Evolutionary conservation across 1,284 basidiomycete genomes (phyloP).

Genomic region (Pholiota adiposa): DNA sequence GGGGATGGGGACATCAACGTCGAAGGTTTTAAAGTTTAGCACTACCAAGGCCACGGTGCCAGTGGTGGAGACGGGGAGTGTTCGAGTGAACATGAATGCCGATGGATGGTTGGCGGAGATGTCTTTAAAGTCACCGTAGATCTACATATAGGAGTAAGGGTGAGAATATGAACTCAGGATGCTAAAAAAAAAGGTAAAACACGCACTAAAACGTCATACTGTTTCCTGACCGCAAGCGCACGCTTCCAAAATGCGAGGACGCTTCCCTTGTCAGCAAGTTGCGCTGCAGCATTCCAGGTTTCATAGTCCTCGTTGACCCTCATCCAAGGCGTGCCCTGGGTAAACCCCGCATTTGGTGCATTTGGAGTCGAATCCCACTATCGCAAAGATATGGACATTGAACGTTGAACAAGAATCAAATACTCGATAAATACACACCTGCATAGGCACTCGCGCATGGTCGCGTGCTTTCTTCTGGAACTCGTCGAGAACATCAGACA

Average conservation of each 20-base stretch:
- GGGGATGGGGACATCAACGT: conserved; percentile 47
- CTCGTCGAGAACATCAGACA: conserved; percentile 58
- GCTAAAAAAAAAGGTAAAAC: not conserved
- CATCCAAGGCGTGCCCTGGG: conserved; percentile 75
- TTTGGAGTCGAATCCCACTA: conserved; percentile 65
- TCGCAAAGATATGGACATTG: not conserved
- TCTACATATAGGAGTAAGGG: too few species aligned
- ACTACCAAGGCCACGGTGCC: conserved; percentile 18
- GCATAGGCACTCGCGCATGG: conserved; percentile 71
- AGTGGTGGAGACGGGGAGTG: conserved; percentile 23
- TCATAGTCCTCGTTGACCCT: conserved; percentile 72
- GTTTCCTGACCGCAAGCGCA: conserved; percentile 57
- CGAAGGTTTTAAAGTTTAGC: conserved; percentile 47
- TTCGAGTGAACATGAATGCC: conserved; percentile 62
- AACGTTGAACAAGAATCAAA: not conserved
- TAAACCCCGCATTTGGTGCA: conserved; percentile 68
- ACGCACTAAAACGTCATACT: conserved; percentile 56
- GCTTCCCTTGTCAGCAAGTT: conserved; percentile 51
- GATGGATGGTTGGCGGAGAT: conserved; percentile 48
- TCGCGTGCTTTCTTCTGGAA: conserved; percentile 72
- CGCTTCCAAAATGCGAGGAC: conserved; percentile 65
- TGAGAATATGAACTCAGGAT: not conserved
- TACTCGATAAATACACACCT: conserved; percentile 38
- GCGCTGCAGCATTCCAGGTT: conserved; percentile 61
- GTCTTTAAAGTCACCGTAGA: conserved; percentile 61